phyloP scores from a whole-genome alignment of 2,329 filamentous ascomycete genomes.

The Aspergillus glaucus region DNA sequence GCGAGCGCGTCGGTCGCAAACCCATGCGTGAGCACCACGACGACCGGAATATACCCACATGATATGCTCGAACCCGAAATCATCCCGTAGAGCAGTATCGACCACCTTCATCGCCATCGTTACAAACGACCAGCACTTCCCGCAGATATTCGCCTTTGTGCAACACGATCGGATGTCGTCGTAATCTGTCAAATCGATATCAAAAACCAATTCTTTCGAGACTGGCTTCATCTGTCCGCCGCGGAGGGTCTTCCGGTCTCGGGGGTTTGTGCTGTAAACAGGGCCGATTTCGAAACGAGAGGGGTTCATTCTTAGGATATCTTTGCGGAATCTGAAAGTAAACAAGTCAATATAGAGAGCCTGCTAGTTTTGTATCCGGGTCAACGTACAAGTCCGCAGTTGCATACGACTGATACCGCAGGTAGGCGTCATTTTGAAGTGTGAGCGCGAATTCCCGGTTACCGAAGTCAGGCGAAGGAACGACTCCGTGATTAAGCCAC shows the following conservation, averaged over 20 bases:
- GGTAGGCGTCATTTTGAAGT: slow-evolving; percentile 82
- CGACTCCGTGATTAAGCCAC: slow-evolving; percentile 92
- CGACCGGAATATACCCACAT: slow-evolving; percentile 98
- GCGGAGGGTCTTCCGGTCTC: slow-evolving; percentile 80
- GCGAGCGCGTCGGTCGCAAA: slow-evolving; percentile 84
- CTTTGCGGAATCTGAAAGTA: slow-evolving; percentile 68
- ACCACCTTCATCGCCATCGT: slow-evolving; percentile 96
- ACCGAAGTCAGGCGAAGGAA: slow-evolving; percentile 78
- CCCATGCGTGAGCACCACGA: slow-evolving; percentile 95
- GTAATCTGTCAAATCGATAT: slow-evolving; percentile 99
- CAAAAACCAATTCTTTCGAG: slow-evolving; percentile 92
- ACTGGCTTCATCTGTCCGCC: slow-evolving; percentile 76
- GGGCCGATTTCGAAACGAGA: slow-evolving; percentile 97
- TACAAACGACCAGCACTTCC: slow-evolving; percentile 93
- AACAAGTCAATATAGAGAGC: background rate
- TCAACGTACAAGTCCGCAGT: slow-evolving; percentile 55
- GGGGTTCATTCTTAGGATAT: slow-evolving; percentile 80
- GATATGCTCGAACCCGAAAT: slow-evolving; percentile 95
- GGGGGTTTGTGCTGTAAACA: slow-evolving; percentile 90
- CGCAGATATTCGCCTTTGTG: slow-evolving; percentile 85
- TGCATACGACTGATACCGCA: slow-evolving; percentile 79
- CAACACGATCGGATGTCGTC: slow-evolving; percentile 96
- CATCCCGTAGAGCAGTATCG: slow-evolving; percentile 77
- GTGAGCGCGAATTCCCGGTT: slow-evolving; percentile 96
- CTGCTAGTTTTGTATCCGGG: background rate